Percentiles rank a stretch among this genome's conserved stretches.
These are phyloP conservation scores for Naematelia encephala DNA, from an alignment of 768 basidiomycete genomes.

Conservation along the genomic window DNA sequence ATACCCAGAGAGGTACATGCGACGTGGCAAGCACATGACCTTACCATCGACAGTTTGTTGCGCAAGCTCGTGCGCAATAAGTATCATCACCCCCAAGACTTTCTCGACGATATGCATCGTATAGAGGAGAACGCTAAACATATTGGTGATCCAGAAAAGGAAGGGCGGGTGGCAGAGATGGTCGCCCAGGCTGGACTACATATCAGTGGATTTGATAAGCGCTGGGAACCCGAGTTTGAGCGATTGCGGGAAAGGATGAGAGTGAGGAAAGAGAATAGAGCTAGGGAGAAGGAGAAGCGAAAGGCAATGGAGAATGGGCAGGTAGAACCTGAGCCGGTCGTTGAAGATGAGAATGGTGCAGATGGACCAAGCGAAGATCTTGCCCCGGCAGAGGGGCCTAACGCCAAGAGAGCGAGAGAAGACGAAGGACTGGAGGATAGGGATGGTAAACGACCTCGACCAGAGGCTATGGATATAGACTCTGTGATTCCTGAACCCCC, in stretches of 20 bases:
- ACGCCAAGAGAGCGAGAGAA: constrained; percentile 18
- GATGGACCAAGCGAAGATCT: neutral
- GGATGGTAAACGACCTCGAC: constrained; percentile 16
- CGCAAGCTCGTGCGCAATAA: constrained; percentile 73
- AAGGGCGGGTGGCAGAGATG: constrained; percentile 84
- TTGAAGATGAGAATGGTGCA: neutral
- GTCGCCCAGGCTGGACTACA: constrained; percentile 69
- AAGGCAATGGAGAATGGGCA: constrained; percentile 36
- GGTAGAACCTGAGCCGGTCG: neutral
- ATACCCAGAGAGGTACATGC: neutral
- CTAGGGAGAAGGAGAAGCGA: constrained; percentile 52
- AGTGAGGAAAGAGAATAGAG: constrained; percentile 56
- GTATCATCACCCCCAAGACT: constrained; percentile 82
- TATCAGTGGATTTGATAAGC: constrained; percentile 42
- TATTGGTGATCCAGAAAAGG: constrained; percentile 65
- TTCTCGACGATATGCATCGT: constrained; percentile 62
- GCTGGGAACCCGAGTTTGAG: constrained; percentile 76
- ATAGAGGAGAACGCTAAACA: constrained; percentile 57
- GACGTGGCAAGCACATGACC: constrained; percentile 58
- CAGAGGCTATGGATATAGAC: neutral
- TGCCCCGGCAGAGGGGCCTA: constrained; percentile 6
- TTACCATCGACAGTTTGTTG: constrained; percentile 92
- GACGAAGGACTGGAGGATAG: constrained; percentile 7
- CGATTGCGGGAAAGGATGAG: constrained; percentile 70
- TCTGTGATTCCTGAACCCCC: neutral